Conservation (phyloP, 306 rosid genomes). For the Boehmeria nivea region DNA sequence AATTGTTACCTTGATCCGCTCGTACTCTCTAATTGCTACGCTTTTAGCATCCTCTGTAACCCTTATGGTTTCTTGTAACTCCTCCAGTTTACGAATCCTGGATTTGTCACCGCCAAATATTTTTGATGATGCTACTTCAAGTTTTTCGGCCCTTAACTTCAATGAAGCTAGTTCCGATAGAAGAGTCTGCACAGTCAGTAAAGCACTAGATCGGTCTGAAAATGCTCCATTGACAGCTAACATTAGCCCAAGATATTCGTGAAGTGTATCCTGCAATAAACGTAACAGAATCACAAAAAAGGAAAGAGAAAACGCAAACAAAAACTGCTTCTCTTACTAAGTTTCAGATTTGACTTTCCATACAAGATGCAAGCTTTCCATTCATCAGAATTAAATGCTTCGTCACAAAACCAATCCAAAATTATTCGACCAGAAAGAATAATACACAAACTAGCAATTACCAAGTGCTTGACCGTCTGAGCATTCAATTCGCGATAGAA, state of each 20-base stretch:
- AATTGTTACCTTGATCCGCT: conserved; percentile 72
- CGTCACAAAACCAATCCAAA: background rate
- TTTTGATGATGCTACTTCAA: conserved; percentile 84
- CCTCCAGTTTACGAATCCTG: conserved; percentile 68
- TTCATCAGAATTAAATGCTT: conserved; percentile 6
- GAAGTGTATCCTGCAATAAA: conserved; percentile 81
- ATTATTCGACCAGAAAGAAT: conserved; percentile 1
- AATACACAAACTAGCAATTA: conserved; percentile 18
- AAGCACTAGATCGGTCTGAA: conserved; percentile 79
- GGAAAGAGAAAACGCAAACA: background rate
- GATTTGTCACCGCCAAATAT: conserved; percentile 86
- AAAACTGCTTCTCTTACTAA: conserved; percentile 12
- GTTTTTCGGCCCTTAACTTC: conserved; percentile 78
- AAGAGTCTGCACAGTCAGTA: conserved; percentile 89
- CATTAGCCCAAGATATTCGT: conserved; percentile 91
- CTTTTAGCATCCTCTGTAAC: conserved; percentile 81
- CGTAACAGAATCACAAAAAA: background rate
- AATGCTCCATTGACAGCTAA: conserved; percentile 82
- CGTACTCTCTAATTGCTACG: conserved; percentile 77
- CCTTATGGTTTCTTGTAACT: conserved; percentile 73
- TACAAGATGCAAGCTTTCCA: conserved; percentile 6
- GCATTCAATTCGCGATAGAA: conserved; percentile 80
- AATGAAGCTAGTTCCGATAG: conserved; percentile 67
- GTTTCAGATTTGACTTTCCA: background rate
- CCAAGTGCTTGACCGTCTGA: conserved; percentile 95